Evolutionary conservation across 2,329 filamentous ascomycete genomes (phyloP), one percentile per base, ranked within the genome.

Genomic region (Fusarium protoensiforme): DNA sequence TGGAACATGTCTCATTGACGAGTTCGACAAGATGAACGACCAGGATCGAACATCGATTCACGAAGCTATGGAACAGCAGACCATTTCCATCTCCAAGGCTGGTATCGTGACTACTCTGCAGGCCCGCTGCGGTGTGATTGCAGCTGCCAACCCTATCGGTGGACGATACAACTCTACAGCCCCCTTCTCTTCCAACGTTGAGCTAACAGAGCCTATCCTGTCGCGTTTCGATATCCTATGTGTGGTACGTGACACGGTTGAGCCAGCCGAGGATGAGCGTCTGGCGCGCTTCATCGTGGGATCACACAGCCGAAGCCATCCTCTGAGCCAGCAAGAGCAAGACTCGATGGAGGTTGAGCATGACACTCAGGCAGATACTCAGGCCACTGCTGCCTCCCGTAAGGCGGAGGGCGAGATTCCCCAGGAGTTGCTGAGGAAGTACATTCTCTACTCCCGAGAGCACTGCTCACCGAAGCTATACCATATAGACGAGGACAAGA

Each of bases 11-110:
- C 87, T 99, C 33, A 99, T 99, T 72, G 96, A 99, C 78, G 96
- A 99, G 84, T 99, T 99, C 78, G 96, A 99, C 89, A 99, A 99
- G 88, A 99, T 99, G 96, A 98, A 98, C 82, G 96, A 99, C 81
- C 95, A 98, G 81, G 96, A 99, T 82, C 91, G 96, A 74, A 98
- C 96, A 1, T 98, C 95, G 9, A 99, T 99, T 77, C 96, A 99
- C 88, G 96, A 99, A 87, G 96, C 96, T 68, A 99, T 99, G 96
- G 96, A 99, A 83, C 96, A 99, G 84, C 96, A 99, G 84, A 99
- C 96, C 2, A 99, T 99, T 76, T 98, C 96, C 69, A 99, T 99
- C 80, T 98, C 95, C 73, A 99, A 99, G 82, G 96, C 96, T 1
- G 96, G 96, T 83, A 99, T 99, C 69, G 96, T 99, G 48, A 99